Evolutionary conservation across 1,139 yeast species (phyloP).

Genomic region (Suhomyces atakaporum): DNA sequence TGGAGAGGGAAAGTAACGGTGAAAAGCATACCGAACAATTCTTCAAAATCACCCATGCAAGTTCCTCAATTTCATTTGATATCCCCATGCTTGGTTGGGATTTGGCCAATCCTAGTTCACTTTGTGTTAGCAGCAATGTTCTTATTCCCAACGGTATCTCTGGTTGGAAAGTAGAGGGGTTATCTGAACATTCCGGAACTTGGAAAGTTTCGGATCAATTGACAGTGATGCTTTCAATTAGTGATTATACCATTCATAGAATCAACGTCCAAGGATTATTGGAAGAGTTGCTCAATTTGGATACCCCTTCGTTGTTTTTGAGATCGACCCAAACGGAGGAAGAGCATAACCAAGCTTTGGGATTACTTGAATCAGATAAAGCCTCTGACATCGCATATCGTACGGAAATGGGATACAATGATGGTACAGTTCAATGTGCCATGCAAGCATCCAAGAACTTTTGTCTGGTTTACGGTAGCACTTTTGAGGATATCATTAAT

Average conservation of each 20-base stretch:
- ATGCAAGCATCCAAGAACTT: conserved; percentile 26
- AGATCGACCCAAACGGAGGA: not conserved
- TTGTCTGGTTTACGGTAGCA: conserved; percentile 26
- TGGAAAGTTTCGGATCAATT: conserved; percentile 30
- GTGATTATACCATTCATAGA: conserved; percentile 38
- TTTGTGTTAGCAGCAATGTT: conserved; percentile 21
- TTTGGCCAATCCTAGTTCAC: conserved; percentile 16
- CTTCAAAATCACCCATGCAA: conserved; percentile 27
- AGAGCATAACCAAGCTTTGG: conserved; percentile 2
- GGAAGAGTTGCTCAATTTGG: conserved; percentile 20
- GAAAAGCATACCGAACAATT: not conserved
- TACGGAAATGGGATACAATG: conserved; percentile 23
- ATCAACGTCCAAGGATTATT: conserved; percentile 36
- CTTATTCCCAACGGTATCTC: conserved; percentile 32
- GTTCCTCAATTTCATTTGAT: conserved; percentile 39
- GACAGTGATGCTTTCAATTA: conserved; percentile 35
- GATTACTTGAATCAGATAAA: conserved; percentile 2
- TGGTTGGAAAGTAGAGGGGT: conserved; percentile 22
- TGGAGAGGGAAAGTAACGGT: conserved; percentile 8
- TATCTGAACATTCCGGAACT: conserved; percentile 14
- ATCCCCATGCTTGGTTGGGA: conserved; percentile 25
- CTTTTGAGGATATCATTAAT: conserved; percentile 1
- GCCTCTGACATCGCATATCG: conserved; percentile 1
- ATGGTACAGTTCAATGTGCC: conserved; percentile 38
- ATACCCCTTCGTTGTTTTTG: conserved; percentile 4